These are phyloP conservation scores for Psilocybe cubensis DNA, from an alignment of 768 basidiomycete species.

Conservation along the genomic window DNA sequence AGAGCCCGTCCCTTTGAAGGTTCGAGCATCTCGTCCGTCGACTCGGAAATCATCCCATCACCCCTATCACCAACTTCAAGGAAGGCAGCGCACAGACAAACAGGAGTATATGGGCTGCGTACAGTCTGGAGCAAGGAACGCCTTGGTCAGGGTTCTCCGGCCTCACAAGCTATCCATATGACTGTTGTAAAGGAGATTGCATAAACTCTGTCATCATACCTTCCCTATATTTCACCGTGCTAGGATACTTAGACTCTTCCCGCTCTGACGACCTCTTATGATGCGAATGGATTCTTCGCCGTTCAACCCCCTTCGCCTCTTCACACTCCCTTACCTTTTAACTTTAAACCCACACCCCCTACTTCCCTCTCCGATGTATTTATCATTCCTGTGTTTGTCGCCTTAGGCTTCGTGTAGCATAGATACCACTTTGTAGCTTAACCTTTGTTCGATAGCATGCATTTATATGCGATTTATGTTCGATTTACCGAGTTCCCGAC, in stretches of 20 bases:
- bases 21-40: slow-evolving; percentile 29
- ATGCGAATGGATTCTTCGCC: slow-evolving; percentile 5
- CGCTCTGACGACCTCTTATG: background rate
- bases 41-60: slow-evolving; percentile 11
- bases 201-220: slow-evolving; percentile 17
- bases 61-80: slow-evolving; percentile 9
- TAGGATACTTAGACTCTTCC: slow-evolving; percentile 2
- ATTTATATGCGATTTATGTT: slow-evolving; percentile 9
- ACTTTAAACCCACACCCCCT: background rate
- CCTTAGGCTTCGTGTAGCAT: slow-evolving; percentile 18
- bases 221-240: background rate
- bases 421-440: slow-evolving; percentile 18
- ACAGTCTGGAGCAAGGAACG: slow-evolving; percentile 30
- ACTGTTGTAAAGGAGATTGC: slow-evolving; percentile 45
- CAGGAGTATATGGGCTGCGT: slow-evolving; percentile 31
- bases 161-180: slow-evolving; percentile 45
- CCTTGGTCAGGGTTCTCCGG: slow-evolving; percentile 14
- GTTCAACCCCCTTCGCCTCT: background rate
- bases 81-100: slow-evolving; percentile 21
- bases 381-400: slow-evolving; percentile 3
- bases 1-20: slow-evolving; percentile 34
- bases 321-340: background rate
- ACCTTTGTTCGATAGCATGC: slow-evolving; percentile 1
- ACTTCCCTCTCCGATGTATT: slow-evolving; percentile 4
- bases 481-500: too few species aligned